A percentile compares a stretch with the other conserved stretches of the same genome.
Conservation (phyloP, 768 basidiomycete genomes). For the Sporobolomyces roseus region DNA sequence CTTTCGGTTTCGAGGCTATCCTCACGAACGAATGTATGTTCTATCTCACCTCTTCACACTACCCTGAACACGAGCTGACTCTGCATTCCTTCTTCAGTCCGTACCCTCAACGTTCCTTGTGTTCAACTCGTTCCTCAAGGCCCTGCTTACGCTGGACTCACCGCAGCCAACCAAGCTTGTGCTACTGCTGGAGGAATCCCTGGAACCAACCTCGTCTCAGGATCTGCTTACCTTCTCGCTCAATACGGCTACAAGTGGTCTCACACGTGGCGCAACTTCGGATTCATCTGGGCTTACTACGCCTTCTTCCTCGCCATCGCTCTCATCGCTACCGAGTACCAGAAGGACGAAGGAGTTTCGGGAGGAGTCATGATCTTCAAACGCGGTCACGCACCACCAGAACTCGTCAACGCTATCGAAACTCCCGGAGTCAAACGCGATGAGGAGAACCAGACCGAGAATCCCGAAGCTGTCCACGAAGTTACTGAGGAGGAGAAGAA, state of each 20-base stretch:
- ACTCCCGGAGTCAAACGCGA: slow-evolving; percentile 3
- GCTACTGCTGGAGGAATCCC: slow-evolving; percentile 39
- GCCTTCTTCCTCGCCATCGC: slow-evolving; percentile 46
- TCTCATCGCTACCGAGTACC: slow-evolving; percentile 47
- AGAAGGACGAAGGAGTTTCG: slow-evolving; percentile 35
- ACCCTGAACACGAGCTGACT: background rate
- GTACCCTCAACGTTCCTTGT: slow-evolving; percentile 35
- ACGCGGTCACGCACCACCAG: slow-evolving; percentile 46
- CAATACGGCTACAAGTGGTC: slow-evolving; percentile 37
- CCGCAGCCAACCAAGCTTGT: slow-evolving; percentile 43
- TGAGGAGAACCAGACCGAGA: slow-evolving; percentile 22
- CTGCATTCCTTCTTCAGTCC: slow-evolving; percentile 22
- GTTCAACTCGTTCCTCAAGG: slow-evolving; percentile 25
- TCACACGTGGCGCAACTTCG: slow-evolving; percentile 25
- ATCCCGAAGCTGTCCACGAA: background rate
- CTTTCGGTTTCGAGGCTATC: slow-evolving; percentile 41
- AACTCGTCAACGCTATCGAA: slow-evolving; percentile 44
- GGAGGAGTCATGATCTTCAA: slow-evolving; percentile 43
- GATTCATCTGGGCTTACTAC: slow-evolving; percentile 45
- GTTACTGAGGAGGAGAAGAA: slow-evolving; percentile 19
- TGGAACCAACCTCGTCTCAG: slow-evolving; percentile 38
- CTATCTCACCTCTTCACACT: background rate
- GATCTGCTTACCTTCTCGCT: slow-evolving; percentile 34
- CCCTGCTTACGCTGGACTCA: slow-evolving; percentile 16
- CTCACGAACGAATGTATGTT: slow-evolving; percentile 33